These are phyloP conservation scores for Carex myosuroides DNA, from an alignment of 176 grass and related monocot genomes.

Conservation along the genomic window DNA sequence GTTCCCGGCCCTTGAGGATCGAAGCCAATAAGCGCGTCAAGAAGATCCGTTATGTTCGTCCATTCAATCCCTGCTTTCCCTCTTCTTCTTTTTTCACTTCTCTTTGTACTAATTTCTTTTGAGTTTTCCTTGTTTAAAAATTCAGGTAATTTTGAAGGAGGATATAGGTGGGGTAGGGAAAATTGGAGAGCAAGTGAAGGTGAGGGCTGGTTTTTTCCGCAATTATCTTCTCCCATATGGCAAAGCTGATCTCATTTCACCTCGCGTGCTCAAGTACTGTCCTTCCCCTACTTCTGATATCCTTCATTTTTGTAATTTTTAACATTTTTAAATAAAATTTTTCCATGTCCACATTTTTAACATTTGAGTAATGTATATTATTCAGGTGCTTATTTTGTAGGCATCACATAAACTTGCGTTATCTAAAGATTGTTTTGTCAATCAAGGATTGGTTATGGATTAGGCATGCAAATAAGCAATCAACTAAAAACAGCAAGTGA, in stretches of 20 bases:
- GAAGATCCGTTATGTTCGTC: constrained; percentile 14
- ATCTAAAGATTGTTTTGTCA: background rate
- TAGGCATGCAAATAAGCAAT: background rate
- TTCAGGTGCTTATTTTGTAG: background rate
- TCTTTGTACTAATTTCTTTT: background rate
- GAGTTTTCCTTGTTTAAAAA: background rate
- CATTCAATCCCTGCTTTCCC: background rate
- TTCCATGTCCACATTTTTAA: background rate
- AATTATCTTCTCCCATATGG: constrained; percentile 83
- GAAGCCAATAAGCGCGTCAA: constrained; percentile 18
- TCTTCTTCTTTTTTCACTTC: background rate
- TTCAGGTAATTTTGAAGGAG: constrained; percentile 70
- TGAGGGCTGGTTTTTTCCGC: constrained; percentile 79
- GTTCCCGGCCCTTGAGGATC: background rate
- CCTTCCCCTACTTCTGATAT: background rate
- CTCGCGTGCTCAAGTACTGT: constrained; percentile 72
- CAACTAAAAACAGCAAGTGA: background rate
- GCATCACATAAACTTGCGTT: background rate
- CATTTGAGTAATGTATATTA: background rate
- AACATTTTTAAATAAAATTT: background rate
- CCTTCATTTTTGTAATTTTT: background rate
- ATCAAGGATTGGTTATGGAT: background rate
- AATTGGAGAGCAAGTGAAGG: constrained; percentile 65
- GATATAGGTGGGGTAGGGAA: constrained; percentile 56
- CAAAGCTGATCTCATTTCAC: constrained; percentile 66